Base-by-base conservation (phyloP, 2,329 filamentous ascomycete genomes). In the Alternaria consortialis region DNA sequence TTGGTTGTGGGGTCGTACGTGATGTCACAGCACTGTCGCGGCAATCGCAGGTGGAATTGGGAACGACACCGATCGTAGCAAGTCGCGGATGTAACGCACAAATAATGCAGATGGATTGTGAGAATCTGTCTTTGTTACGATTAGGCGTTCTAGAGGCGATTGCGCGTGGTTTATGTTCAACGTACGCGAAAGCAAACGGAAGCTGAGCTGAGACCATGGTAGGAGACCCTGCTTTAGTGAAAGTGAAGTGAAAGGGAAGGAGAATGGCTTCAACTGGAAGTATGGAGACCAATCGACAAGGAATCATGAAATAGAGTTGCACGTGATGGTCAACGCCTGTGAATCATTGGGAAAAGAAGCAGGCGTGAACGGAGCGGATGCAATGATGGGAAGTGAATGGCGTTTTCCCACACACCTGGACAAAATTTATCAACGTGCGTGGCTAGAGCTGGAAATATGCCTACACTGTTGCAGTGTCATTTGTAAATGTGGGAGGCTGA, bases 151-250 rank as follows among this genome's bases (percentile, higher is more conserved):
- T 23, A 25, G 23, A n/a, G 27, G 27, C 39, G n/a, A 27, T 17
- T 7, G 20, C 27, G 12, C 11, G 25, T 17, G 15, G 13, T n/a
- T 17, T 36, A 2, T 27, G 34, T 9, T 40, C 34, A 27, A 37
- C 17, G 0, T 50, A 52, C 37, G 8, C 17, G 15, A 40, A 31
- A 53, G 50, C 56, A 58, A 58, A 53, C 48, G 31, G 7, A 34
- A 52, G 23, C 12, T 29, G 32, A 12, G 17, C 54, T 52, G 37
- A 44, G 8, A 29, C 29, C 46, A 50, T 36, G 31, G 13, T 7
- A 3, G 5, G 17, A 25, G 13, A 17, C 27, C 11, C 13, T 40
- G 7, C 3, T 5, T 13, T 32, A 4, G 29, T 52, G 46, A 57
- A 17, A 44, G 46, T 57, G 54, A 57, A n/a, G 23, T 1, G 34